Base-by-base conservation (phyloP, 2,329 filamentous ascomycete species). In the Geosmithia flava region DNA sequence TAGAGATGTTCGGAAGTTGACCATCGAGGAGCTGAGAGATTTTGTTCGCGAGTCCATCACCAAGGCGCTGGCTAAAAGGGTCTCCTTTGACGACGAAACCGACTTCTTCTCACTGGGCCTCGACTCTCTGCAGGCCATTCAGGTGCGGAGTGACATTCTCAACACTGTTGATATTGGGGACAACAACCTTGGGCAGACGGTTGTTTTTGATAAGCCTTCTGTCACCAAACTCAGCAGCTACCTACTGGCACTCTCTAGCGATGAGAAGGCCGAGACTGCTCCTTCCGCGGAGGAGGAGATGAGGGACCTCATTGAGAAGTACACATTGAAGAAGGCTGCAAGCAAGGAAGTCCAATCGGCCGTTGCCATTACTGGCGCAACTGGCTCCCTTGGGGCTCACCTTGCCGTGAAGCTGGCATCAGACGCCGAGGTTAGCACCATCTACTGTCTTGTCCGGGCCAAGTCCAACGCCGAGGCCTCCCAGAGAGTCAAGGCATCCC, bases 301-400 rank as follows among this genome's bases (percentile, higher is more conserved):
- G 53, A 43, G 46, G 5, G 47, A 46, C 11, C 47, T 57, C 15
- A 55, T 57, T 16, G 49, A 53, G 3, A 52, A 56, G 46, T 55
- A 56, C 48, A 47, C 46, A 37, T 16, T 37, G 15, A 49, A 45
- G 15, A 15, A n/a, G n/a, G n/a, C n/a, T n/a, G 30, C 17, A 7
- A 3, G 3, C 15, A 11, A 37, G 13, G 15, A n/a, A 16, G 30
- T 3, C 8, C 48, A 20, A 29, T 17, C 30, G 7, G 4, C 6
- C 57, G 51, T 60, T 33, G 44, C 78, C 7, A 56, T 83, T 15
- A 84, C 80, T 1, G 81, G 81, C 15, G 72, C 72, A 1, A 84
- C 80, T 0, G 81, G 81, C 8, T 79, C 77, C 2, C 66, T 84
- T 0, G 81, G 81, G 6, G 72, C 76, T 0, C 78, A 81, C 53